Percentiles rank a stretch among this genome's conserved stretches.
Conservation (phyloP, 148 eudicot genomes). For the Chenopodium quinoa region DNA sequence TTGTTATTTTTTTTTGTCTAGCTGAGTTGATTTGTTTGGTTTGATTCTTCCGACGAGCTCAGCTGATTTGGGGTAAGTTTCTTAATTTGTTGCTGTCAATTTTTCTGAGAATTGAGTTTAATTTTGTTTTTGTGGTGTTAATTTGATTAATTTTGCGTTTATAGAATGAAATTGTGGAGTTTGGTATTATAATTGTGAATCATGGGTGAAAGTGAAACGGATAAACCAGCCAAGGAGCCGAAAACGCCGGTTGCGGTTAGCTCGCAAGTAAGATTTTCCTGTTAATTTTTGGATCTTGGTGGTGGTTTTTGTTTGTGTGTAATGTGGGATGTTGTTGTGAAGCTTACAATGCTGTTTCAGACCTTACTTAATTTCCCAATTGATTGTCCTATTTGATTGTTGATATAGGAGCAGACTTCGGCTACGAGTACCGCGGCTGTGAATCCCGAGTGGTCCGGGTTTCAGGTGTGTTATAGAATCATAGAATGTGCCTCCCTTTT, state of each 20-base stretch:
- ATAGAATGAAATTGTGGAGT: constrained; percentile 27
- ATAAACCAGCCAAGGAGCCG: constrained; percentile 68
- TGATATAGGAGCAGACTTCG: constrained; percentile 69
- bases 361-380: constrained; percentile 13
- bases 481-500: not conserved
- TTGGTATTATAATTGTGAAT: constrained; percentile 23
- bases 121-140: constrained; percentile 8
- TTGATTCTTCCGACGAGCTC: not conserved
- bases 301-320: not conserved
- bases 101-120: not conserved
- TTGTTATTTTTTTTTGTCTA: not conserved
- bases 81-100: not conserved
- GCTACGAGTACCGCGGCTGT: constrained; percentile 55
- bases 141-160: constrained; percentile 16
- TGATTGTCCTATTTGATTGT: not conserved
- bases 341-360: not conserved
- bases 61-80: constrained; percentile 9
- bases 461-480: constrained; percentile 59
- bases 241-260: constrained; percentile 55
- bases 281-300: constrained; percentile 10
- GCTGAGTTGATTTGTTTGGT: constrained; percentile 9
- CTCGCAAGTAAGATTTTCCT: constrained; percentile 25
- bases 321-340: constrained; percentile 6
- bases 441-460: constrained; percentile 91
- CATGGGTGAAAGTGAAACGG: constrained; percentile 91